Evolutionary conservation across 2,329 filamentous ascomycete species (phyloP).

Genomic region (Hortaea werneckii): DNA sequence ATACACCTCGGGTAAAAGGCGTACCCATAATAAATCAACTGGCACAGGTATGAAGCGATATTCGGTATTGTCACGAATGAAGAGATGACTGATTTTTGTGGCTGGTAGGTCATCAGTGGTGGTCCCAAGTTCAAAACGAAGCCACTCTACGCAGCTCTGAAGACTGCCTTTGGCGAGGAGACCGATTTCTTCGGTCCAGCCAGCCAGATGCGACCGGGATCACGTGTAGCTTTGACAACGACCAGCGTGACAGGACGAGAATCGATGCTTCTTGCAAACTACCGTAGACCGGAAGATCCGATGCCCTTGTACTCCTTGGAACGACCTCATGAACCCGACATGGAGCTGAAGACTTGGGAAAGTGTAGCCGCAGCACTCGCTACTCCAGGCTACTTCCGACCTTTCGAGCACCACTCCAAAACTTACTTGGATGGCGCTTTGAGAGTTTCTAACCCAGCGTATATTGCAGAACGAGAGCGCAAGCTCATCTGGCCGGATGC

Average conservation of each 20-base stretch:
- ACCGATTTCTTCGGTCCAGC: slow-evolving; percentile 19
- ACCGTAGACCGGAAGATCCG: slow-evolving; percentile 28
- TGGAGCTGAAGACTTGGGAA: slow-evolving; percentile 42
- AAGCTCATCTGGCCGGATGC: slow-evolving; percentile 26
- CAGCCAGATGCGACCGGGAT: slow-evolving; percentile 14
- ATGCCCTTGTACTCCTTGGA: slow-evolving; percentile 30
- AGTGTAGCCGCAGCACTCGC: slow-evolving; percentile 42
- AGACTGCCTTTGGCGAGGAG: slow-evolving; percentile 29
- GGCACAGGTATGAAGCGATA: slow-evolving; percentile 5
- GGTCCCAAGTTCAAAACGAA: slow-evolving; percentile 26
- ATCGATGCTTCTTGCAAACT: slow-evolving; percentile 36
- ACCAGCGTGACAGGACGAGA: slow-evolving; percentile 30
- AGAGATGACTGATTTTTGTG: no score
- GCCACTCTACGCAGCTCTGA: slow-evolving; percentile 26
- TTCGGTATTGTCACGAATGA: no score
- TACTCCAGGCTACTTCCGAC: slow-evolving; percentile 42
- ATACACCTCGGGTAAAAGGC: slow-evolving; percentile 29
- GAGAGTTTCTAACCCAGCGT: slow-evolving; percentile 42
- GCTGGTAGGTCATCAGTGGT: slow-evolving; percentile 11
- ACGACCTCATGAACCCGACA: slow-evolving; percentile 27
- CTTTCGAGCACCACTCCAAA: slow-evolving; percentile 37
- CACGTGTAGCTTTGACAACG: slow-evolving; percentile 36
- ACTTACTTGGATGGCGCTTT: slow-evolving; percentile 43
- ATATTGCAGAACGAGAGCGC: slow-evolving; percentile 39
- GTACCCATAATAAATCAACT: slow-evolving; percentile 26